Percentiles rank a stretch among this genome's conserved stretches.
Conservation (phyloP, 2,329 filamentous ascomycete species). For the Metarhizium humberi region DNA sequence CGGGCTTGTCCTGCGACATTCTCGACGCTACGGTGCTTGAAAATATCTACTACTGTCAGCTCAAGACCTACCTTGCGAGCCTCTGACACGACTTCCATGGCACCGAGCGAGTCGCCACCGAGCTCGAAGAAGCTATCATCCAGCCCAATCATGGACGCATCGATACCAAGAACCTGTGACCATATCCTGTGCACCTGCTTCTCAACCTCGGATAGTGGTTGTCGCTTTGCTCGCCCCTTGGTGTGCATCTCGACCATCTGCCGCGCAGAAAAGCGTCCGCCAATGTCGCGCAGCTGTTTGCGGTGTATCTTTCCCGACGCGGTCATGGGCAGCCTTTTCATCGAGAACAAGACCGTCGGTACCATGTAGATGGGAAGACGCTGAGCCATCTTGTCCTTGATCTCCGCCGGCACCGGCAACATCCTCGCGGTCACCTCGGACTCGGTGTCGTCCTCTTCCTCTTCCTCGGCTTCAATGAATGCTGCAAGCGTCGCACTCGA, state of each 20-base stretch:
- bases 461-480: no score
- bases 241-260: not conserved
- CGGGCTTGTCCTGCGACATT: no score
- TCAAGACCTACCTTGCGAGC: slow-evolving; percentile 9
- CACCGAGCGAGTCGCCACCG: slow-evolving; percentile 20
- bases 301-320: slow-evolving; percentile 35
- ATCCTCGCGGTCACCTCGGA: no score
- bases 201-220: not conserved
- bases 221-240: not conserved
- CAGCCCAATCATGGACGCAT: not conserved
- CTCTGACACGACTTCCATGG: slow-evolving; percentile 13
- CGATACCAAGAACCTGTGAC: slow-evolving; percentile 27
- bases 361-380: slow-evolving; percentile 30
- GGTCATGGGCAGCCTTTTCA: slow-evolving; percentile 28
- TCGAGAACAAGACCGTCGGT: slow-evolving; percentile 29
- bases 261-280: no score
- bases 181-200: not conserved
- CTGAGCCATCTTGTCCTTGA: not conserved
- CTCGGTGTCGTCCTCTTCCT: no score
- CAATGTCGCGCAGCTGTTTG: slow-evolving; percentile 31
- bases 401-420: no score
- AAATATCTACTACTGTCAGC: slow-evolving; percentile 15
- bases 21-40: not conserved
- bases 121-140: slow-evolving; percentile 18
- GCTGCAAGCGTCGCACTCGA: no score